Conservation (phyloP, 306 rosid species). For the Lathyrus aphaca region DNA sequence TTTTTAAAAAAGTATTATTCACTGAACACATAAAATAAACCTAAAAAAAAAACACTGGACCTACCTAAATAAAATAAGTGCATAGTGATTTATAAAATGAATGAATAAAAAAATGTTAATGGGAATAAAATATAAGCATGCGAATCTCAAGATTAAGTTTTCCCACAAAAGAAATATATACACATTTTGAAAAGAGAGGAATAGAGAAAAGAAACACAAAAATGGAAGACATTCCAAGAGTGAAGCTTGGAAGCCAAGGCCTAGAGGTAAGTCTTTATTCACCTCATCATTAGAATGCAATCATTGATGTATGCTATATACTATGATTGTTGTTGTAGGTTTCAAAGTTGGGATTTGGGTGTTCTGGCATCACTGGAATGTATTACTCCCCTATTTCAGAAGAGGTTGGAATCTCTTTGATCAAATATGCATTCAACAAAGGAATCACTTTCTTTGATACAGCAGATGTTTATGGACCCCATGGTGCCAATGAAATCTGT, state of each 20-base stretch:
- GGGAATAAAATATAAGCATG: too few relatives aligned
- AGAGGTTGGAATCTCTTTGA: constrained; percentile 59
- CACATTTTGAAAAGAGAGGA: neutral
- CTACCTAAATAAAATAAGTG: too few relatives aligned
- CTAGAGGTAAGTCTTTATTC: constrained; percentile 20
- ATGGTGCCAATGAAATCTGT: constrained; percentile 60
- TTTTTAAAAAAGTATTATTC: too few relatives aligned
- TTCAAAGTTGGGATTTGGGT: constrained; percentile 81
- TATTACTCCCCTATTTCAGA: constrained; percentile 60
- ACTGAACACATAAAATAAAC: too few relatives aligned
- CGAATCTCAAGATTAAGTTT: too few relatives aligned
- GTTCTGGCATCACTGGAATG: constrained; percentile 63
- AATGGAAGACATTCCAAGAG: constrained; percentile 45
- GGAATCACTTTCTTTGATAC: constrained; percentile 87
- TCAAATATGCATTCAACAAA: constrained; percentile 65
- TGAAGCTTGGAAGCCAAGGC: constrained; percentile 43
- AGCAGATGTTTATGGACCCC: constrained; percentile 64
- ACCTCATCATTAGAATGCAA: too few relatives aligned
- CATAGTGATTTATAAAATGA: too few relatives aligned
- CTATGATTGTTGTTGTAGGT: constrained; percentile 49
- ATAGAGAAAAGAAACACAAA: neutral
- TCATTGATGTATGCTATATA: neutral
- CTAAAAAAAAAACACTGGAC: too few relatives aligned
- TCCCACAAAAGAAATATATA: too few relatives aligned
- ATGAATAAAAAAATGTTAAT: too few relatives aligned